Conservation (phyloP, 2,329 filamentous ascomycete genomes). For the Trichoderma afroharzianum region DNA sequence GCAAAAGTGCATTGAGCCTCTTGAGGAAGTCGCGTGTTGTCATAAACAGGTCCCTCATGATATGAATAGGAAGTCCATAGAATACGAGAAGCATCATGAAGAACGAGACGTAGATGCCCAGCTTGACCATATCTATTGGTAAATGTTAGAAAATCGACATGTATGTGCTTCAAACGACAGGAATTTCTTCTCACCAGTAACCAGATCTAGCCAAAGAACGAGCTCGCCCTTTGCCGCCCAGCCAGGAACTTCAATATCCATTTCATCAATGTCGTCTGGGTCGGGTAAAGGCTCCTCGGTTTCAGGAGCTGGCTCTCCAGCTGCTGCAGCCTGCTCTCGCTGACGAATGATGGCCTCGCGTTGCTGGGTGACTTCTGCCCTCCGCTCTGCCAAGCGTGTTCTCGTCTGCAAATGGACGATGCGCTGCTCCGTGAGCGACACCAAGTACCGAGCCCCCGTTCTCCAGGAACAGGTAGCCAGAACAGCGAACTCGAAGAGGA, state of each 20-base stretch:
- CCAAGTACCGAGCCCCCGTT: conserved; percentile 71
- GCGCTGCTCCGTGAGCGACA: conserved; percentile 73
- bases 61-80: conserved; percentile 94
- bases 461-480: conserved; percentile 76
- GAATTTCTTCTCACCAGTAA: conserved; percentile 58
- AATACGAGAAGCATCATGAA: conserved; percentile 91
- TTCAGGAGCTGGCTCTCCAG: conserved; percentile 55
- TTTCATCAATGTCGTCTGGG: conserved; percentile 80
- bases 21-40: conserved; percentile 90
- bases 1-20: conserved; percentile 80
- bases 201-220: conserved; percentile 81
- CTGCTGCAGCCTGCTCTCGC: conserved; percentile 46
- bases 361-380: conserved; percentile 62
- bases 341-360: conserved; percentile 50
- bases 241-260: conserved; percentile 90
- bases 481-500: conserved; percentile 94
- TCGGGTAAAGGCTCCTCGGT: conserved; percentile 52
- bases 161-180: neutral
- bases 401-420: conserved; percentile 72
- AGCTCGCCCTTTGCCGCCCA: conserved; percentile 97
- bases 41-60: conserved; percentile 91
- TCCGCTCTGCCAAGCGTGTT: conserved; percentile 63
- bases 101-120: conserved; percentile 84
- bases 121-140: conserved; percentile 75
- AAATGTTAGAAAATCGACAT: conserved; percentile 2